Conservation (phyloP, 1,139 yeast genomes). For the Geotrichum aggregatum region DNA sequence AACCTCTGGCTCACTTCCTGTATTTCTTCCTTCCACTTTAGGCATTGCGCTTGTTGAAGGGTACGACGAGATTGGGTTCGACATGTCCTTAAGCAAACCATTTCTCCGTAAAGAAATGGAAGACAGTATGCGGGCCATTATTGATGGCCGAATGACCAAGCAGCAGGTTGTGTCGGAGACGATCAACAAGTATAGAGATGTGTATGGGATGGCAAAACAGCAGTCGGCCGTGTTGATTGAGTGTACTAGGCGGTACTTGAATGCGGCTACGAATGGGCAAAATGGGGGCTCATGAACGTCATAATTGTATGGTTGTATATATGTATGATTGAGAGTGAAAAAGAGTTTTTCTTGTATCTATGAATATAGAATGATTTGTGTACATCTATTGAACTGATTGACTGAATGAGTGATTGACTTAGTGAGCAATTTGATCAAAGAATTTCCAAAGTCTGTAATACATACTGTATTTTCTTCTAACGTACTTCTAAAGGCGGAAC, state of each 20-base stretch:
- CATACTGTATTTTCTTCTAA: conserved; percentile 25
- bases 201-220: conserved; percentile 35
- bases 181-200: conserved; percentile 55
- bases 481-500: conserved; percentile 64
- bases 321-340: no score
- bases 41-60: conserved; percentile 91
- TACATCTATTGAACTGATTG: not conserved
- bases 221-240: conserved; percentile 27
- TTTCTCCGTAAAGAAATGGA: conserved; percentile 78
- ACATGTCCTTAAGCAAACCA: conserved; percentile 80
- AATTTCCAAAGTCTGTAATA: not conserved
- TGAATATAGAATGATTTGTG: no score
- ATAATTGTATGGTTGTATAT: no score
- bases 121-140: conserved; percentile 58
- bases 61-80: conserved; percentile 71
- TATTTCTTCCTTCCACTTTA: conserved; percentile 68
- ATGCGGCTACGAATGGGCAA: not conserved
- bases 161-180: conserved; percentile 55
- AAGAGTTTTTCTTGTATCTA: no score
- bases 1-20: conserved; percentile 18
- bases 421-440: not conserved
- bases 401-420: no score
- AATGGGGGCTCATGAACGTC: no score
- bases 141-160: conserved; percentile 57
- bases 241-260: conserved; percentile 15